Evolutionary conservation across 805 yeast species (phyloP).

Genomic region (Lipomyces sp.): DNA sequence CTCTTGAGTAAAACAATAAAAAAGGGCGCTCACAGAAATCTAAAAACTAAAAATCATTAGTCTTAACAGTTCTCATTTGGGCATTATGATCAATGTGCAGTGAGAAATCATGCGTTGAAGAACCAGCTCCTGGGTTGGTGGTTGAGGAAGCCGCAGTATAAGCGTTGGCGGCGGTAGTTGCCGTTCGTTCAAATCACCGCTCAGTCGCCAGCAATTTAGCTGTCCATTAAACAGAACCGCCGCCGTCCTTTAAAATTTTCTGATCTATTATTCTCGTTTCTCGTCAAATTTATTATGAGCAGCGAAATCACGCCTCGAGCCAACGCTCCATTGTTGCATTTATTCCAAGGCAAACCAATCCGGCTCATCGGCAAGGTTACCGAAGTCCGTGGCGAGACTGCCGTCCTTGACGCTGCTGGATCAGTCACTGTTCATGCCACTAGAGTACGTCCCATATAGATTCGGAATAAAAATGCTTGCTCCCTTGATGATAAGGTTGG

Average conservation of each 20-base stretch:
- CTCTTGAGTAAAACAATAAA: too few relatives aligned
- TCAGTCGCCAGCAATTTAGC: neutral
- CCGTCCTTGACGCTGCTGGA: slow-evolving; percentile 45
- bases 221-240: too few relatives aligned
- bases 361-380: slow-evolving; percentile 46
- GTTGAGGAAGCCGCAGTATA: too few relatives aligned
- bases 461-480: neutral
- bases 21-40: too few relatives aligned
- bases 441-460: slow-evolving; percentile 26
- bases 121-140: too few relatives aligned
- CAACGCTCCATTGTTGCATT: slow-evolving; percentile 41
- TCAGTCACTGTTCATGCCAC: slow-evolving; percentile 41
- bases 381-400: slow-evolving; percentile 40
- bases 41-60: too few relatives aligned
- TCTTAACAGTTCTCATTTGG: too few relatives aligned
- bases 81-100: too few relatives aligned
- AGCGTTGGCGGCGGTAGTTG: too few relatives aligned
- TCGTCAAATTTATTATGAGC: slow-evolving; percentile 5
- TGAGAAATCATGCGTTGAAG: too few relatives aligned
- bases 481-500: neutral
- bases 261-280: neutral
- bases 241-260: neutral
- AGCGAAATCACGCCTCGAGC: slow-evolving; percentile 42
- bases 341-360: slow-evolving; percentile 40
- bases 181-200: too few relatives aligned